phyloP scores from a whole-genome alignment of 2,329 filamentous ascomycete genomes.

The Colletotrichum abscissum region DNA sequence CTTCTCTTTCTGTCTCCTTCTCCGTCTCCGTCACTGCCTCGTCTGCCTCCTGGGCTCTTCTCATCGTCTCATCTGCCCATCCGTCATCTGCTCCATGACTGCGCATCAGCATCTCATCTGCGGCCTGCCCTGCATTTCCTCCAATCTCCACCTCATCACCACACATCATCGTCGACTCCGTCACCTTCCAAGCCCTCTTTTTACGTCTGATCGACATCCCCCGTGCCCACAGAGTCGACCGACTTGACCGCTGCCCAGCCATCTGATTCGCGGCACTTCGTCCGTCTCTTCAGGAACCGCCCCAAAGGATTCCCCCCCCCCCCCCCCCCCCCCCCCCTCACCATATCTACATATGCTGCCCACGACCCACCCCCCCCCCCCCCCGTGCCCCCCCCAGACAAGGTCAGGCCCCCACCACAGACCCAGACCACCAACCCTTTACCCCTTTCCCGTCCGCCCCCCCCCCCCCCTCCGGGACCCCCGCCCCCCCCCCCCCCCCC shows the following conservation, averaged over 20 bases:
- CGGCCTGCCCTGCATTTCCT: slow-evolving; percentile 6
- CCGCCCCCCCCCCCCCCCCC: too few relatives aligned
- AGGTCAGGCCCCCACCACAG: too few relatives aligned
- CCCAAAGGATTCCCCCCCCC: neutral
- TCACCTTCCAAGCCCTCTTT: slow-evolving; percentile 16
- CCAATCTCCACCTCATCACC: slow-evolving; percentile 10
- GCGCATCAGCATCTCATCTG: neutral
- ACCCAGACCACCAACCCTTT: too few relatives aligned
- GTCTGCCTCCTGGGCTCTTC: neutral
- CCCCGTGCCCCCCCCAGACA: too few relatives aligned
- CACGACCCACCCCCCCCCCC: too few relatives aligned
- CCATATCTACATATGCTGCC: too few relatives aligned
- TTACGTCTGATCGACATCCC: slow-evolving; percentile 30
- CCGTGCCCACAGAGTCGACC: slow-evolving; percentile 24
- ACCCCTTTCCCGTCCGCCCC: too few relatives aligned
- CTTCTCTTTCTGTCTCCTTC: neutral
- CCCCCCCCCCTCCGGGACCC: neutral
- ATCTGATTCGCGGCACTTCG: slow-evolving; percentile 21
- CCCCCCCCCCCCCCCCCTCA: too few relatives aligned
- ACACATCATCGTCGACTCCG: neutral
- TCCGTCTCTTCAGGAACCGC: neutral
- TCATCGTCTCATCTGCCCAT: slow-evolving; percentile 5
- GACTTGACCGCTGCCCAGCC: slow-evolving; percentile 4
- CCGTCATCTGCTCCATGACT: neutral
- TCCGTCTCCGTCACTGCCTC: neutral